Evolutionary conservation across 78 protist species (phyloP).

Genomic region (Chrysochromulina parva): DNA sequence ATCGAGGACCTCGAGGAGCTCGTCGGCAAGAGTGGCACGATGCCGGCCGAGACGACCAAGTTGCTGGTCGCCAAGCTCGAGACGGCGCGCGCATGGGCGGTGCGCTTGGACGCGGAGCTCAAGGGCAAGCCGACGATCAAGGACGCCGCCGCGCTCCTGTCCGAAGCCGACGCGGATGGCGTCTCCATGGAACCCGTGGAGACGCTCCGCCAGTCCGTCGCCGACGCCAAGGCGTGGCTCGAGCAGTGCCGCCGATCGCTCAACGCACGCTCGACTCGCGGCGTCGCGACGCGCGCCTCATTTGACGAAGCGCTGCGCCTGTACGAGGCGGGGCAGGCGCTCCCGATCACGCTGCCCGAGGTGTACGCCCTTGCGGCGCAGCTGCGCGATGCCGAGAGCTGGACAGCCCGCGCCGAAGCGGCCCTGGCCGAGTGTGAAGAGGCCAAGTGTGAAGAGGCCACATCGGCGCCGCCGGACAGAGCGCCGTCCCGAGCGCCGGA

Average conservation of each 20-base stretch:
- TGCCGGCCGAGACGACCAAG: too few species aligned
- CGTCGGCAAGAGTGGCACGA: too few species aligned
- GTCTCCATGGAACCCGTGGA: neutral
- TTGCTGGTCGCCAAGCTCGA: neutral
- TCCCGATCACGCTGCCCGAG: neutral
- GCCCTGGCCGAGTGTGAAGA: too few species aligned
- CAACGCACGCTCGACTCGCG: neutral
- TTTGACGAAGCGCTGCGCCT: neutral
- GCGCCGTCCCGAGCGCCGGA: too few species aligned
- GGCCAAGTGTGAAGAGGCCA: too few species aligned
- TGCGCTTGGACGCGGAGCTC: neutral
- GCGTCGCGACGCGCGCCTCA: neutral
- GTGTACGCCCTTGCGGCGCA: neutral
- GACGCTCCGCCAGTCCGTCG: neutral
- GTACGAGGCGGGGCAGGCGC: neutral
- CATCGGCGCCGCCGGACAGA: too few species aligned
- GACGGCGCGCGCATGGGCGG: neutral
- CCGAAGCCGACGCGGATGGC: neutral
- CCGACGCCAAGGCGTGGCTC: neutral
- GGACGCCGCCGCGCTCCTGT: neutral
- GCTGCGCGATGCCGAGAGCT: neutral
- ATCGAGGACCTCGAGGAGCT: neutral
- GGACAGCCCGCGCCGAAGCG: too few species aligned
- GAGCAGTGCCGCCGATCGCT: neutral
- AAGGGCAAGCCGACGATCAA: neutral